Conservation (phyloP, 129 eudicot species). For the Saussurea involucrata region DNA sequence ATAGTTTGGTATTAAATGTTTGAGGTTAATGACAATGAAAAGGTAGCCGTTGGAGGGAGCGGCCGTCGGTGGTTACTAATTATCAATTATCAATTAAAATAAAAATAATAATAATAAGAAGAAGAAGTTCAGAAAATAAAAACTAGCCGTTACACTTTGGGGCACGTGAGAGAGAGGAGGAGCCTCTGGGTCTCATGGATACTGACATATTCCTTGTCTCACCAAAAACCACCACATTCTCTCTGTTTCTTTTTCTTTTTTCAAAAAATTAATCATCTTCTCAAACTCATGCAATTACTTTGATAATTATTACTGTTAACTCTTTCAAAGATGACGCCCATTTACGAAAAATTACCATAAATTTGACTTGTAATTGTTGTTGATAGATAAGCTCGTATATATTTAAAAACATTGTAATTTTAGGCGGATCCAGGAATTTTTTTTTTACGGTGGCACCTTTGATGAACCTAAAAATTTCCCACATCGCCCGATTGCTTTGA, state of each 20-base stretch:
- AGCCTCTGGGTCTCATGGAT: conserved; percentile 19
- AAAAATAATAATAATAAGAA: not conserved
- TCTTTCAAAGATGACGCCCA: no score
- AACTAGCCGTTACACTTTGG: conserved; percentile 30
- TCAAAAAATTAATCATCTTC: not conserved
- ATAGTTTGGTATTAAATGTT: not conserved
- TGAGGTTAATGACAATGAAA: not conserved
- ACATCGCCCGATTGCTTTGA: no score
- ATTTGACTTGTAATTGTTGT: no score
- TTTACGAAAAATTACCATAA: no score
- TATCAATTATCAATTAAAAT: not conserved
- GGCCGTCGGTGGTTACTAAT: not conserved
- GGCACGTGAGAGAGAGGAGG: conserved; percentile 31
- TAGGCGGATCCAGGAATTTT: no score
- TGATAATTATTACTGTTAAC: no score
- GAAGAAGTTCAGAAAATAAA: not conserved
- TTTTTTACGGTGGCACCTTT: no score
- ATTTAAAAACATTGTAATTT: no score
- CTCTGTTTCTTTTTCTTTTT: conserved; percentile 3
- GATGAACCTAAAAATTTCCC: no score
- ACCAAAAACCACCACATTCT: not conserved
- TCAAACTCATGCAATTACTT: no score
- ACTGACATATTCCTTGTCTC: conserved; percentile 29
- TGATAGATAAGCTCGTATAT: no score
- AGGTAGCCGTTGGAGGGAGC: not conserved